phyloP scores from a whole-genome alignment of 176 grass and related monocot genomes.

The Chrysopogon serrulatus region DNA sequence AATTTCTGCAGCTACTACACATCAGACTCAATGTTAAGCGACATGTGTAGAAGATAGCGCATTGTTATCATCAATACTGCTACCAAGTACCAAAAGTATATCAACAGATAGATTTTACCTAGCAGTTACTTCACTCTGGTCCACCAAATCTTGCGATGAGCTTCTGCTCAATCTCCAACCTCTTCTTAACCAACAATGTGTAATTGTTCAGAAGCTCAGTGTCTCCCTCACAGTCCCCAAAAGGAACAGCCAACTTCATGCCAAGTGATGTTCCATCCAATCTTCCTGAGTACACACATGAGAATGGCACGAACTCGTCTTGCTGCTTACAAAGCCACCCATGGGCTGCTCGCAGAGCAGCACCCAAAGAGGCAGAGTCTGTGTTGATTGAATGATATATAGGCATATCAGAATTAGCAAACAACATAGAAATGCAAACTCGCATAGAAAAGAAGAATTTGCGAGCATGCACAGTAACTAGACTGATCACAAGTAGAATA shows the following conservation, averaged over 20 bases:
- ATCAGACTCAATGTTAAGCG: background rate
- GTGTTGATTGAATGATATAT: background rate
- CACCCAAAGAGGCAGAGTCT: constrained; percentile 69
- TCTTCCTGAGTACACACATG: constrained; percentile 26
- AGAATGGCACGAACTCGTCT: constrained; percentile 40
- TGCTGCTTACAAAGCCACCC: constrained; percentile 55
- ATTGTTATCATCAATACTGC: background rate
- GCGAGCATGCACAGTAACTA: background rate
- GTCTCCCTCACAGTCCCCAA: constrained; percentile 8
- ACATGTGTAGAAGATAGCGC: background rate
- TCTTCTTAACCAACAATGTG: constrained; percentile 38
- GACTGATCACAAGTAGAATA: background rate
- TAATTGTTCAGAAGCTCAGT: constrained; percentile 40
- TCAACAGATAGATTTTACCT: background rate
- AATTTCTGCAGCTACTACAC: background rate
- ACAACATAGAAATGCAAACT: background rate
- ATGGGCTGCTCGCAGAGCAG: constrained; percentile 67
- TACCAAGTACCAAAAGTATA: background rate
- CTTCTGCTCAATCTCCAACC: constrained; percentile 49
- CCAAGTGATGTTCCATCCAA: constrained; percentile 31
- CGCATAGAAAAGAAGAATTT: background rate
- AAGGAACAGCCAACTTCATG: constrained; percentile 39
- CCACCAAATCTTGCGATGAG: constrained; percentile 32
- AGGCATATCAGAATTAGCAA: background rate
- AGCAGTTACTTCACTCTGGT: background rate